Evolutionary conservation across 139 green algal species (phyloP), one percentile per base, ranked within the genome.

Genomic region (Volvox reticuliferus): DNA sequence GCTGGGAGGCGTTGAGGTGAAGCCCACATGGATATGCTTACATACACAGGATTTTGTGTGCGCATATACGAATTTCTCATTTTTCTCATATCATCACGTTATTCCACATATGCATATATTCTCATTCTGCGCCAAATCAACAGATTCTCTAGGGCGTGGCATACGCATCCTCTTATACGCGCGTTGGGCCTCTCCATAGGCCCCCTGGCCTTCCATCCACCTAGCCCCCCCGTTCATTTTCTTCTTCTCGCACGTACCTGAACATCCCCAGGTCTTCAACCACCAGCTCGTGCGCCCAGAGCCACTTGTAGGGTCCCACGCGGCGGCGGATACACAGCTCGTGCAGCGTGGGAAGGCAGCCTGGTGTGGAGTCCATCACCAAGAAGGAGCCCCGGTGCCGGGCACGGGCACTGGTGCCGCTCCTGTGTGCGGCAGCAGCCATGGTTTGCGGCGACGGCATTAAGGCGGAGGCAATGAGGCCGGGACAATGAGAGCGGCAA

Each of bases 241-340:
- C 32, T 30, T 61, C 76, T 35, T 30, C 76, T 82, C 55, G 50
- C 36, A n/a, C 79, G 62, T 55, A 87, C 81, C 81, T 91, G 92
- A 79, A 94, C 86, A 82, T 73, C 26, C 92, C 92, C 79, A 94
- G 71, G 50, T 90, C 86, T 71, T 90, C 86, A 44, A 90, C 75
- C 75, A 90, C 86, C 55, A 90, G 50, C 86, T 90, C 86, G 1
- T 63, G 32, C 50, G 86, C 86, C 86, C 86, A 90, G 73, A 90
- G 86, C 86, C 86, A 90, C 30, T 84, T 84, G 86, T 63, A 84
- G 0, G 86, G n/a, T 16, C 86, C 86, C 73, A 84, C 75, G 0
- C 86, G 86, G 21, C 73, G 73, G 20, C 86, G 86, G 32, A 90
- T 76, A 50, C 73, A 84, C 1, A 77, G 14, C 75, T 90, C 86